phyloP scores from a whole-genome alignment of 257 asterid species.

The Jacaranda copaia region DNA sequence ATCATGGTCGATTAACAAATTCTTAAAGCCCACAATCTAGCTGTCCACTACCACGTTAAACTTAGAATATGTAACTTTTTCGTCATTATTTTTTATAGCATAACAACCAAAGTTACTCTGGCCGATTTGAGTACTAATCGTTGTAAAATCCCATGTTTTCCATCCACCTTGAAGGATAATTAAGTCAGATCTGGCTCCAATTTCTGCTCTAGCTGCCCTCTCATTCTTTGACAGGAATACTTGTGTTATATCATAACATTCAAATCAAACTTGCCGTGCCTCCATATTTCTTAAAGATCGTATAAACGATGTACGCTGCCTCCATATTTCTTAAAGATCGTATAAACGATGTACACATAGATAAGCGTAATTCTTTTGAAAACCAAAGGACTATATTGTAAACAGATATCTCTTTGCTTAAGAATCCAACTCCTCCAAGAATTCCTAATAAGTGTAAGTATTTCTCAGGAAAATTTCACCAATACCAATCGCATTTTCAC shows the following conservation, averaged over 20 bases:
- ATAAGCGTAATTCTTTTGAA: not conserved
- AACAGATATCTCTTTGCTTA: not conserved
- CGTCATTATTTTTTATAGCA: not conserved
- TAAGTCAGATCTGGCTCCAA: constrained; percentile 39
- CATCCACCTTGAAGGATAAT: not conserved
- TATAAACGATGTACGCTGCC: not conserved
- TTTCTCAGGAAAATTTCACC: not conserved
- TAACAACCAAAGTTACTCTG: not conserved
- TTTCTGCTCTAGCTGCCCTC: constrained; percentile 16
- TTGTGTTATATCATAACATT: not conserved
- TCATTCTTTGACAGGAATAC: constrained; percentile 10
- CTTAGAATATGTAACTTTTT: not conserved
- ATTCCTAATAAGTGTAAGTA: not conserved
- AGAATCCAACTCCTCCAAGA: not conserved
- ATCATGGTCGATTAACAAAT: not conserved
- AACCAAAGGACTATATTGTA: not conserved
- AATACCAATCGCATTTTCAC: not conserved
- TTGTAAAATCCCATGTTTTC: not conserved
- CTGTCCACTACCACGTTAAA: not conserved
- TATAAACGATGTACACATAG: not conserved
- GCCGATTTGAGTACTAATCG: not conserved
- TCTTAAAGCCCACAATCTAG: not conserved
- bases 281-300: constrained; percentile 19
- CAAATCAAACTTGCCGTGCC: not conserved
- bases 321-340: constrained; percentile 19